Percentiles rank a stretch among this genome's conserved stretches.
Evolutionary conservation across 148 eudicot species (phyloP).

Genomic region (Rhododendron henanense): DNA sequence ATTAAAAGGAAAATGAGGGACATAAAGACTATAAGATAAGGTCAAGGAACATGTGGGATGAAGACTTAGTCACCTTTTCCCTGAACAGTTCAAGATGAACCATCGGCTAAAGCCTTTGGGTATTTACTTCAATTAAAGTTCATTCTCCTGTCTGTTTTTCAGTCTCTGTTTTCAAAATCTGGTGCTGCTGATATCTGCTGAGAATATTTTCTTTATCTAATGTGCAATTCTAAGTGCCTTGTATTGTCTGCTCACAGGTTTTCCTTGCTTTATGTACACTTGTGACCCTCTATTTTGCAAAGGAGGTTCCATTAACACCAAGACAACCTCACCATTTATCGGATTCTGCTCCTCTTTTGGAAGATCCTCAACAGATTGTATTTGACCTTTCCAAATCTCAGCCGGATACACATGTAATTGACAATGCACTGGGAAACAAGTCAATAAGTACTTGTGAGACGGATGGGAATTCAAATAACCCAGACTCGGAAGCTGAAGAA

Average conservation of each 20-base stretch:
- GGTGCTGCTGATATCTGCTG: background rate
- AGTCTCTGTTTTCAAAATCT: background rate
- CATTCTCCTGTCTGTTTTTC: background rate
- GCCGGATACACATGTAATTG: conserved; percentile 17
- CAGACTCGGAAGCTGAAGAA: conserved; percentile 35
- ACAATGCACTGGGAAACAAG: conserved; percentile 23
- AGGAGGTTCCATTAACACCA: conserved; percentile 71
- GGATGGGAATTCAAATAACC: conserved; percentile 23
- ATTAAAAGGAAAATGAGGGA: background rate
- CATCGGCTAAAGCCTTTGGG: background rate
- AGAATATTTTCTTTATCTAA: background rate
- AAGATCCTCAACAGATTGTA: conserved; percentile 37
- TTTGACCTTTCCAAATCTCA: conserved; percentile 43
- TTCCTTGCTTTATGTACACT: conserved; percentile 76
- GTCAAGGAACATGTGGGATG: background rate
- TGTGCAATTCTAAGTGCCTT: background rate
- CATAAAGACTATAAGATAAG: background rate
- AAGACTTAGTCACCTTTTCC: background rate
- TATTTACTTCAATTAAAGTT: background rate
- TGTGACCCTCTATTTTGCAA: conserved; percentile 87
- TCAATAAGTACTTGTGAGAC: conserved; percentile 19
- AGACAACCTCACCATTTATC: conserved; percentile 36
- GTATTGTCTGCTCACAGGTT: conserved; percentile 36
- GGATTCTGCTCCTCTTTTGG: conserved; percentile 81
- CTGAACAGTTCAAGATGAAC: background rate